phyloP scores from a whole-genome alignment of 2,329 filamentous ascomycete species.

The Fusarium sulawesiense region DNA sequence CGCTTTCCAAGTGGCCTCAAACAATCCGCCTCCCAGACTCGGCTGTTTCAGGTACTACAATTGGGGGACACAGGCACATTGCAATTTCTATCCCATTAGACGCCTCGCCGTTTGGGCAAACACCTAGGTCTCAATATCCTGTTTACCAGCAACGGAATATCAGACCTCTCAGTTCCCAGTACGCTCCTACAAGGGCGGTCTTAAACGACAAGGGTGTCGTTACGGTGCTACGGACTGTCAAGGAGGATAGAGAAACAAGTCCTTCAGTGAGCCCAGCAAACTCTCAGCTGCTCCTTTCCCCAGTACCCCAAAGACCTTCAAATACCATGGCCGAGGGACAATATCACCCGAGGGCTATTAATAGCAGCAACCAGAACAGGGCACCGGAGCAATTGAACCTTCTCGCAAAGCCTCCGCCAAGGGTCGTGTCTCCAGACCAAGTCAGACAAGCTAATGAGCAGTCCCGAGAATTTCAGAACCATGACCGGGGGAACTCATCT shows the following conservation, averaged over 20 bases:
- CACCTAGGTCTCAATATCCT: slow-evolving; percentile 51
- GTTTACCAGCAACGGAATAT: slow-evolving; percentile 39
- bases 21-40: slow-evolving; percentile 63
- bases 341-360: slow-evolving; percentile 12
- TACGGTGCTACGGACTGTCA: slow-evolving; percentile 51
- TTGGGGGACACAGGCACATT: slow-evolving; percentile 66
- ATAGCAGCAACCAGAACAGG: slow-evolving; percentile 28
- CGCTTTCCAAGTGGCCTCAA: slow-evolving; percentile 45
- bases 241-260: slow-evolving; percentile 42
- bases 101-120: slow-evolving; percentile 56
- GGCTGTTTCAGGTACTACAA: slow-evolving; percentile 65
- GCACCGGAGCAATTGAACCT: slow-evolving; percentile 40
- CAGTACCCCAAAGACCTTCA: slow-evolving; percentile 5
- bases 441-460: slow-evolving; percentile 37
- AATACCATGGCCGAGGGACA: slow-evolving; percentile 6
- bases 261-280: slow-evolving; percentile 24
- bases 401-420: slow-evolving; percentile 40
- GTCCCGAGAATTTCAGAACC: slow-evolving; percentile 26
- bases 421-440: slow-evolving; percentile 38
- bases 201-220: slow-evolving; percentile 53
- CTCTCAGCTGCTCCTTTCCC: slow-evolving; percentile 22
- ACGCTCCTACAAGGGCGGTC: slow-evolving; percentile 46
- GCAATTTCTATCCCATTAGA: slow-evolving; percentile 70
- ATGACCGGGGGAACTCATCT: slow-evolving; percentile 3
- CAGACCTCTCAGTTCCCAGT: slow-evolving; percentile 35